A percentile compares a stretch with the other conserved stretches of the same genome.
phyloP scores from a whole-genome alignment of 2,329 filamentous ascomycete genomes.

The Dothideomycetes sp. region DNA sequence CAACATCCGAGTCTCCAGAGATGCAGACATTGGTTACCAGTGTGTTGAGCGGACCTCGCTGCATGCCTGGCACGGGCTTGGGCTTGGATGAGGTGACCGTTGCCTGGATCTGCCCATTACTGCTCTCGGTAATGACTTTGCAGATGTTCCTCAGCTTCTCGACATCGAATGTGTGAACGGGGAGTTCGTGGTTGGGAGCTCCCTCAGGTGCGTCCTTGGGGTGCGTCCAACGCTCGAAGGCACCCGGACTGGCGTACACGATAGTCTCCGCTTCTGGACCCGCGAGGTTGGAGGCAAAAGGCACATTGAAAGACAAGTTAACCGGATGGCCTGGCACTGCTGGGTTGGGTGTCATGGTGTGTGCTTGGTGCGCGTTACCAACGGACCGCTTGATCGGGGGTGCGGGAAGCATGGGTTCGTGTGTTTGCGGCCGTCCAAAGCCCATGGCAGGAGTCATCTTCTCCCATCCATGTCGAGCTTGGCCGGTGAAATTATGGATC shows the following conservation, averaged over 20 bases:
- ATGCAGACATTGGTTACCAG: slow-evolving; percentile 76
- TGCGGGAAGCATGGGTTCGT: slow-evolving; percentile 15
- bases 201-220: slow-evolving; percentile 69
- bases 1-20: slow-evolving; percentile 75
- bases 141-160: slow-evolving; percentile 70
- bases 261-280: slow-evolving; percentile 93
- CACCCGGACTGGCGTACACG: slow-evolving; percentile 79
- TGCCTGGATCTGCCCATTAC: slow-evolving; percentile 59
- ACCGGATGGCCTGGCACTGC: slow-evolving; percentile 66
- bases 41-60: slow-evolving; percentile 37
- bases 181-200: slow-evolving; percentile 75
- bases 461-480: slow-evolving; percentile 57
- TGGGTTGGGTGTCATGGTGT: slow-evolving; percentile 38
- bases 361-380: slow-evolving; percentile 24
- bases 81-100: slow-evolving; percentile 74
- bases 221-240: slow-evolving; percentile 86
- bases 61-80: slow-evolving; percentile 44
- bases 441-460: slow-evolving; percentile 51
- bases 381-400: slow-evolving; percentile 46
- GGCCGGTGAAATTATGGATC: slow-evolving; percentile 56
- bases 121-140: slow-evolving; percentile 62
- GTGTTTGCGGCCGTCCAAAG: slow-evolving; percentile 34
- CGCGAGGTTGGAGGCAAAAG: slow-evolving; percentile 82
- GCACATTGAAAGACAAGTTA: slow-evolving; percentile 94
- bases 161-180: slow-evolving; percentile 83